These are phyloP conservation scores for Herpomyces periplanetae DNA, from an alignment of 2,329 filamentous ascomycete species.

Conservation along the genomic window DNA sequence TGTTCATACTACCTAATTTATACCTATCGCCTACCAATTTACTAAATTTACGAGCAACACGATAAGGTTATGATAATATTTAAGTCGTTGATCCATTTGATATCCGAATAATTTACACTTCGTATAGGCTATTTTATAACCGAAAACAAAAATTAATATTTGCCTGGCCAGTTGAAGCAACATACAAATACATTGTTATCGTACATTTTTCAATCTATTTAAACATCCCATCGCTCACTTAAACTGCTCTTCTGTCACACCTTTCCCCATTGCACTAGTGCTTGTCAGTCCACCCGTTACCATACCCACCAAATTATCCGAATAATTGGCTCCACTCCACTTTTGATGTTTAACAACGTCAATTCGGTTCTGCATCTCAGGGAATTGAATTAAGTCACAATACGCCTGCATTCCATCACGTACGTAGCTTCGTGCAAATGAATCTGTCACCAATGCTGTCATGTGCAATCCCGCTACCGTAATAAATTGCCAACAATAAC, in stretches of 20 bases:
- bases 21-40: too few relatives aligned
- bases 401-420: slow-evolving; percentile 73
- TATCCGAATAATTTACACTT: neutral
- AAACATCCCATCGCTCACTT: slow-evolving; percentile 9
- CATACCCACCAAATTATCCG: slow-evolving; percentile 87
- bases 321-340: slow-evolving; percentile 80
- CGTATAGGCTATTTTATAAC: neutral
- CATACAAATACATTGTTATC: neutral
- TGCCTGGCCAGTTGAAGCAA: slow-evolving; percentile 1
- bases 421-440: slow-evolving; percentile 47
- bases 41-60: neutral
- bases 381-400: slow-evolving; percentile 85
- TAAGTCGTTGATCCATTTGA: neutral
- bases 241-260: slow-evolving; percentile 94
- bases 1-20: too few relatives aligned
- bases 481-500: slow-evolving; percentile 99
- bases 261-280: slow-evolving; percentile 83
- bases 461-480: slow-evolving; percentile 91
- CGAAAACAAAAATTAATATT: neutral
- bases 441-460: slow-evolving; percentile 60
- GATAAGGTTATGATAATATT: neutral
- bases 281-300: slow-evolving; percentile 64
- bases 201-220: slow-evolving; percentile 1
- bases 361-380: slow-evolving; percentile 57
- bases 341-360: slow-evolving; percentile 98